Evolutionary conservation across 768 basidiomycete genomes (phyloP), one percentile per base, ranked within the genome.

Genomic region (Cyathus striatus): DNA sequence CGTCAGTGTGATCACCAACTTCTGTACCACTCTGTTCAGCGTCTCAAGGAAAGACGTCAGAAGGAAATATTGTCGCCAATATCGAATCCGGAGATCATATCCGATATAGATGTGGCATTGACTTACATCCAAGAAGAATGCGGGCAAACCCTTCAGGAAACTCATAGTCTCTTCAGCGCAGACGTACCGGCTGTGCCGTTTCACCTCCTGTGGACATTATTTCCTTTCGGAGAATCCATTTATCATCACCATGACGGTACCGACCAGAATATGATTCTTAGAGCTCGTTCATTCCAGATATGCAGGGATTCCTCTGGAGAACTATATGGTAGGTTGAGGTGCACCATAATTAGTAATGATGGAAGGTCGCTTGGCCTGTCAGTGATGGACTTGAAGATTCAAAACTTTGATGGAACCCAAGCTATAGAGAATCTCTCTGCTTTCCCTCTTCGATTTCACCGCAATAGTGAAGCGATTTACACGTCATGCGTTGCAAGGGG

Each of bases 201-300:
- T 49, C 46, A 53, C n/a, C 56, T 62, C n/a, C 56, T 65, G 2
- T 64, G 61, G 60, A 52, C 51, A 17, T 30, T 65, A 17, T 55
- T 63, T 47, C 43, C 40, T 3, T 52, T 55, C 13, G 49, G 49
- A 36, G 32, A 27, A 12, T 42, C 44, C 14, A 21, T 40, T 22
- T 45, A 45, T 23, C 26, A 26, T 13, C 34, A 45, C 33, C 38
- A 45, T 38, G 27, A 45, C 16, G 32, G 23, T 38, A 45, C 44
- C 10, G 44, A 45, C 17, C 44, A 45, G 22, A 22, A 30, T 12
- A 16, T 37, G 17, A 40, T 45, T 2, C 17, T 45, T 18, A 43
- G 26, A 18, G 26, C 35, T n/a, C 42, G 39, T 21, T 34, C 24
- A 25, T 46, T 38, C 23, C 26, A 21, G 16, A 35, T 43, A 21